phyloP scores from a whole-genome alignment of 2,329 filamentous ascomycete species.

The Ophiostoma quercus region DNA sequence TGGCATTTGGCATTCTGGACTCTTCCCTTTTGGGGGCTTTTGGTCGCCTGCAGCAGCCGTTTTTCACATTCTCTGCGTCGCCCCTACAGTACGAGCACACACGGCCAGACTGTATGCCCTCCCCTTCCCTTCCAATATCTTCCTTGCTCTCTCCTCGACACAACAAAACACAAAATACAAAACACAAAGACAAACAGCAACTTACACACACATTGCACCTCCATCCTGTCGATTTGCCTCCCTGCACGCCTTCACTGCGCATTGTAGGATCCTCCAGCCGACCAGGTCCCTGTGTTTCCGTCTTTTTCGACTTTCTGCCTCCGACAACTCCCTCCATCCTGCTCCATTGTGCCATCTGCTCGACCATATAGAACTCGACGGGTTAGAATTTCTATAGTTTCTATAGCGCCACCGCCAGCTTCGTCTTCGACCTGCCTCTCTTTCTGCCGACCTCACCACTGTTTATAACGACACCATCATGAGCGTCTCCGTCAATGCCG shows the following conservation, averaged over 20 bases:
- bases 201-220: background rate
- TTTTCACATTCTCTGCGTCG: conserved; percentile 20
- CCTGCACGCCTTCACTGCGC: conserved; percentile 17
- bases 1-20: conserved; percentile 21
- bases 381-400: background rate
- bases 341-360: conserved; percentile 3
- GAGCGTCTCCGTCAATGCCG: conserved; percentile 54
- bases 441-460: background rate
- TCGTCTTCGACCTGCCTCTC: background rate
- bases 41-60: conserved; percentile 20
- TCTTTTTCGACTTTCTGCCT: conserved; percentile 2
- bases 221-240: background rate
- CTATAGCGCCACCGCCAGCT: conserved; percentile 1
- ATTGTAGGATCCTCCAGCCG: background rate
- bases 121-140: background rate
- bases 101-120: background rate
- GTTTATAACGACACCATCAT: conserved; percentile 35
- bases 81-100: background rate
- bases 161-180: conserved; percentile 18
- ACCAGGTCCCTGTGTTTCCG: background rate
- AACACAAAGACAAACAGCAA: background rate
- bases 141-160: conserved; percentile 3
- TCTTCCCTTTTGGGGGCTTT: conserved; percentile 20
- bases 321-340: conserved; percentile 1
- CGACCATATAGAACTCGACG: background rate